A percentile compares a stretch with the other conserved stretches of the same genome.
Evolutionary conservation across 2,329 filamentous ascomycete species (phyloP).

Genomic region (Raffaelea albimanens): DNA sequence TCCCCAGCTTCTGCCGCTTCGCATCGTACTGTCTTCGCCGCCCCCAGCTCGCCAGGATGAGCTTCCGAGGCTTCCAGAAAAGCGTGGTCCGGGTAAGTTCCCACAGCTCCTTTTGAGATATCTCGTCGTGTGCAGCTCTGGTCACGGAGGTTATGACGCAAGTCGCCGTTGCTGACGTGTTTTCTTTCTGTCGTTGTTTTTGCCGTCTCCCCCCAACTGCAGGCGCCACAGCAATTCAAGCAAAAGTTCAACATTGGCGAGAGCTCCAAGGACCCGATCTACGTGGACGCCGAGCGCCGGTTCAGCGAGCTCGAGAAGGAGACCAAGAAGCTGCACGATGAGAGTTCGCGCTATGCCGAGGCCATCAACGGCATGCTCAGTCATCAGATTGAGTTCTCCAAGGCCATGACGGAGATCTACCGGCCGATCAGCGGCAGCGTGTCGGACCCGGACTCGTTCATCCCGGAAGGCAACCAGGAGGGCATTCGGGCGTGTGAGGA

Average conservation of each 20-base stretch:
- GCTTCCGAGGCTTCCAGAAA: constrained; percentile 94
- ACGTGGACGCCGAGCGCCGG: constrained; percentile 85
- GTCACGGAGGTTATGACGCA: no score
- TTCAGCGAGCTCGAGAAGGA: constrained; percentile 91
- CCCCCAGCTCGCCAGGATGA: constrained; percentile 49
- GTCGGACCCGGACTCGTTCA: constrained; percentile 80
- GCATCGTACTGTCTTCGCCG: constrained; percentile 1
- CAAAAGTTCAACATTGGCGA: constrained; percentile 92
- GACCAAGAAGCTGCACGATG: constrained; percentile 94
- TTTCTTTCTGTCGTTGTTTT: background rate
- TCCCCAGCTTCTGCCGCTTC: constrained; percentile 1
- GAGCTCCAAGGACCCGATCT: constrained; percentile 88
- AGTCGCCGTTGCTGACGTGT: background rate
- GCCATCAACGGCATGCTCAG: constrained; percentile 96
- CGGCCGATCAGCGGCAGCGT: constrained; percentile 94
- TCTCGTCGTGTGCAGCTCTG: no score
- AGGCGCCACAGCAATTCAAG: constrained; percentile 88
- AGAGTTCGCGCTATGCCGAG: constrained; percentile 94
- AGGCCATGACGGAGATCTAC: constrained; percentile 93
- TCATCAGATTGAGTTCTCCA: constrained; percentile 97
- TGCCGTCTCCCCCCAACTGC: background rate
- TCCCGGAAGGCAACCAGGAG: constrained; percentile 78
- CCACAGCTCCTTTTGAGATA: no score
- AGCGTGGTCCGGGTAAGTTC: constrained; percentile 67
- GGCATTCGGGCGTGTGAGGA: constrained; percentile 94